phyloP scores from a whole-genome alignment of 768 basidiomycete genomes.

The Tephrocybe sp. region DNA sequence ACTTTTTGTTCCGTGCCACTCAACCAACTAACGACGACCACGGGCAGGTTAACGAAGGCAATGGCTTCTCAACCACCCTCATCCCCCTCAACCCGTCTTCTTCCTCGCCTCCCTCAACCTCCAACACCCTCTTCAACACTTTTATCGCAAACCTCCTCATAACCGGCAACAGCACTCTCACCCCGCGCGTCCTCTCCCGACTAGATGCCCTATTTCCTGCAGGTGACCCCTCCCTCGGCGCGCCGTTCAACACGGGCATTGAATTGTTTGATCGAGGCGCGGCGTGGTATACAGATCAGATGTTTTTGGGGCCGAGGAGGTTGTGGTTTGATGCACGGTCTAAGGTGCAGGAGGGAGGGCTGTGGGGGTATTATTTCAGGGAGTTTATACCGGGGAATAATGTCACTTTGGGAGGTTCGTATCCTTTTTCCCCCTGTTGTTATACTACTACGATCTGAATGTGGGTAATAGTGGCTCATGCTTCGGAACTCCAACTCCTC shows the following conservation, averaged over 20 bases:
- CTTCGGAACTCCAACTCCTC: constrained; percentile 46
- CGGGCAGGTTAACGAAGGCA: constrained; percentile 61
- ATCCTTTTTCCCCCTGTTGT: no score
- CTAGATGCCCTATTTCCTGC: constrained; percentile 45
- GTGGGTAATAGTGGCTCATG: constrained; percentile 42
- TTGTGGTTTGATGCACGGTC: constrained; percentile 54
- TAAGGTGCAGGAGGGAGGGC: no score
- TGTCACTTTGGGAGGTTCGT: constrained; percentile 44
- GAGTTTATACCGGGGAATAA: constrained; percentile 60
- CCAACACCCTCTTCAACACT: constrained; percentile 40
- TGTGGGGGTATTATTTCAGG: constrained; percentile 55
- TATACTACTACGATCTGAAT: no score
- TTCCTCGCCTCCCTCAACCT: constrained; percentile 39
- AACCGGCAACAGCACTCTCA: constrained; percentile 51
- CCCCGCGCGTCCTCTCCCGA: constrained; percentile 36
- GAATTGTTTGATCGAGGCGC: constrained; percentile 55
- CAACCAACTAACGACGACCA: no score
- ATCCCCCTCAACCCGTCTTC: constrained; percentile 34
- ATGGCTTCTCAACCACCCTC: constrained; percentile 39
- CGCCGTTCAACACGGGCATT: constrained; percentile 59
- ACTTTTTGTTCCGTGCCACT: no score
- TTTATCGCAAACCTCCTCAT: constrained; percentile 52
- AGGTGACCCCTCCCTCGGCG: constrained; percentile 46
- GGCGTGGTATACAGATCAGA: constrained; percentile 59
- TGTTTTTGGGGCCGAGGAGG: constrained; percentile 53